A percentile compares a stretch with the other conserved stretches of the same genome.
Conservation (phyloP, 2,329 filamentous ascomycete genomes). For the Verticillium nubilum region DNA sequence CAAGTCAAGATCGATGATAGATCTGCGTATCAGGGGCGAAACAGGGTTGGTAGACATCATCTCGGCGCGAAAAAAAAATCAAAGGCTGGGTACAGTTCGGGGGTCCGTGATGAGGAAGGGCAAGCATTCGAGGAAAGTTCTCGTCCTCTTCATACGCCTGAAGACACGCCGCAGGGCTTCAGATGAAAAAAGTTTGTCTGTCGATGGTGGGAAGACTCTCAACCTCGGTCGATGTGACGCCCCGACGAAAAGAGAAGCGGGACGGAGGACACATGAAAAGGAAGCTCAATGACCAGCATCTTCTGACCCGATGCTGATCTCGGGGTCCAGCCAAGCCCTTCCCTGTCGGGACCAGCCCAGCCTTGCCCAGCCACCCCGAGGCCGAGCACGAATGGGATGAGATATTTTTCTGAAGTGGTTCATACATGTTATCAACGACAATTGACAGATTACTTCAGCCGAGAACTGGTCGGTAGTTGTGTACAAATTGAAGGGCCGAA, state of each 20-base stretch:
- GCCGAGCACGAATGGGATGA: background rate
- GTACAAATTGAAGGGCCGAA: background rate
- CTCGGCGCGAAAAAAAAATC: background rate
- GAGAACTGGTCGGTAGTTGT: background rate
- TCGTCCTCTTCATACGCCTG: background rate
- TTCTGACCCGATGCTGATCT: background rate
- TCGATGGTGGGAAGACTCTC: background rate
- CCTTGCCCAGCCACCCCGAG: background rate
- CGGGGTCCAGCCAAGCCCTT: background rate
- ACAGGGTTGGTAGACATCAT: background rate
- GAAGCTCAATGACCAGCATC: background rate
- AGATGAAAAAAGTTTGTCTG: background rate
- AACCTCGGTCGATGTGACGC: background rate
- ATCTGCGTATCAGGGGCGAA: background rate
- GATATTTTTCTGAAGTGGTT: background rate
- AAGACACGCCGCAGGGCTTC: background rate
- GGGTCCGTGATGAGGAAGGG: background rate
- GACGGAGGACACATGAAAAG: background rate
- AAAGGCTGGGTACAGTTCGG: background rate
- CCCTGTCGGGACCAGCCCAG: background rate
- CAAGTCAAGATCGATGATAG: background rate
- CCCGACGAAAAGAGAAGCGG: background rate
- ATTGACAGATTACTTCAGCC: background rate
- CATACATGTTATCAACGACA: background rate
- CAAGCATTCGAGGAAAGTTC: conserved; percentile 1